These are phyloP conservation scores for Cyberlindnera veronae DNA, from an alignment of 805 yeast genomes.

Conservation along the genomic window DNA sequence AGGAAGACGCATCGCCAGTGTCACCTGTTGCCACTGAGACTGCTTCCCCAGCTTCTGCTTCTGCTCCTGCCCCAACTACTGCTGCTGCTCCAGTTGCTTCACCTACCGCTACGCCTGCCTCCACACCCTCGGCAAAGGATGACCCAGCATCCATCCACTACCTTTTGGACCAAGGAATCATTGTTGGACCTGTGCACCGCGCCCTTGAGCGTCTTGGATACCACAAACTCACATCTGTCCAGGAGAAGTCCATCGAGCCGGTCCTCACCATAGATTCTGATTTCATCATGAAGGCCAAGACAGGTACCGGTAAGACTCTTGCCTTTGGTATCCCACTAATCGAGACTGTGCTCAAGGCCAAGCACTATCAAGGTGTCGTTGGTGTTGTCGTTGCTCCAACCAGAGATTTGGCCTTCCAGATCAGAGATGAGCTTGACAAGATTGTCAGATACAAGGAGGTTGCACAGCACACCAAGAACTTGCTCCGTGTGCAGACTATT, in stretches of 20 bases:
- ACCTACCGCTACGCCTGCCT: not conserved
- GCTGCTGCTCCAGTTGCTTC: constrained; percentile 1
- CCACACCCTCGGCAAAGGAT: not conserved
- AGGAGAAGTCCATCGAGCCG: constrained; percentile 57
- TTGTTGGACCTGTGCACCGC: constrained; percentile 28
- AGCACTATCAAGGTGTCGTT: constrained; percentile 39
- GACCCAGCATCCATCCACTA: constrained; percentile 19
- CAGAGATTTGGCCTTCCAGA: constrained; percentile 86
- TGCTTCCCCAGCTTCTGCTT: not conserved
- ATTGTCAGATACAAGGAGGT: constrained; percentile 33
- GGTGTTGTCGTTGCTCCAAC: constrained; percentile 83
- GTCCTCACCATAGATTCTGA: constrained; percentile 53
- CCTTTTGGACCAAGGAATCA: constrained; percentile 28
- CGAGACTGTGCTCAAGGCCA: constrained; percentile 45
- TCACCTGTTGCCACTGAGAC: not conserved
- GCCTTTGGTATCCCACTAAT: constrained; percentile 83
- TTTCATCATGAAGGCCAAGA: constrained; percentile 83
- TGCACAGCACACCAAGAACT: constrained; percentile 23
- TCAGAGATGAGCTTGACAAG: constrained; percentile 58
- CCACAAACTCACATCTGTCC: constrained; percentile 62
- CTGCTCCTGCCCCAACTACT: not conserved
- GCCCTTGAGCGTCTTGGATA: constrained; percentile 44
- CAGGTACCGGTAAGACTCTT: constrained; percentile 93
- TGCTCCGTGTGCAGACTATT: constrained; percentile 44
- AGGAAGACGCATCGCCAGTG: no score